phyloP scores from a whole-genome alignment of 495 filamentous ascomycete species.

The Neurospora sublineolata region DNA sequence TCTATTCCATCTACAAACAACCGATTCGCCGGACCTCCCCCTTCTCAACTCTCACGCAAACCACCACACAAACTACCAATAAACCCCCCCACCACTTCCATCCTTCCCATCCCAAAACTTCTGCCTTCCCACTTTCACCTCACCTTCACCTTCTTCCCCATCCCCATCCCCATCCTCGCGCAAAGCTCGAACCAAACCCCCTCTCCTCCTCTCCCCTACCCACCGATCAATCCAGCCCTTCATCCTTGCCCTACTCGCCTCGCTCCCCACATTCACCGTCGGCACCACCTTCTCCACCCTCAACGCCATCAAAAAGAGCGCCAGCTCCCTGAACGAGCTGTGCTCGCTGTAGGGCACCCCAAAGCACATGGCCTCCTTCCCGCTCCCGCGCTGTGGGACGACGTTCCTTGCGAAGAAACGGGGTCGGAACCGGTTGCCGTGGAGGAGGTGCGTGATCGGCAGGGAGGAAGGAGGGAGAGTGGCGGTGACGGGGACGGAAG shows the following conservation, averaged over 20 bases:
- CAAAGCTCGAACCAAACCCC: conserved; percentile 53
- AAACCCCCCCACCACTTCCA: conserved; percentile 30
- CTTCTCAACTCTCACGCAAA: neutral
- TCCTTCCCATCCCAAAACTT: conserved; percentile 31
- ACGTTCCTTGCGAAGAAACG: conserved; percentile 55
- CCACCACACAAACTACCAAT: conserved; percentile 24
- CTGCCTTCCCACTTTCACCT: conserved; percentile 10
- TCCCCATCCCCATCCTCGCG: conserved; percentile 12
- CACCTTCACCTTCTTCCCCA: conserved; percentile 7
- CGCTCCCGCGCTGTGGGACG: conserved; percentile 66
- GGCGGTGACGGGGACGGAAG: conserved; percentile 12
- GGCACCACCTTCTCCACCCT: conserved; percentile 81
- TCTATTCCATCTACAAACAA: neutral
- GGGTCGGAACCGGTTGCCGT: conserved; percentile 61
- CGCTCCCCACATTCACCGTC: conserved; percentile 80
- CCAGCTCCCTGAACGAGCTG: conserved; percentile 84
- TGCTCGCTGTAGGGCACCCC: conserved; percentile 94
- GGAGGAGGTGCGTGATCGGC: conserved; percentile 48
- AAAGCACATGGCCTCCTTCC: conserved; percentile 65
- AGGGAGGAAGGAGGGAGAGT: conserved; percentile 25
- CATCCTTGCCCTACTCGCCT: conserved; percentile 59
- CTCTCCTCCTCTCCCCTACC: conserved; percentile 72
- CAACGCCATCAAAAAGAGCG: conserved; percentile 81
- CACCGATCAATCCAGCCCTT: conserved; percentile 84
- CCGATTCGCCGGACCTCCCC: neutral